phyloP scores from a whole-genome alignment of 2,329 filamentous ascomycete genomes.

The Colletotrichum spinosum region DNA sequence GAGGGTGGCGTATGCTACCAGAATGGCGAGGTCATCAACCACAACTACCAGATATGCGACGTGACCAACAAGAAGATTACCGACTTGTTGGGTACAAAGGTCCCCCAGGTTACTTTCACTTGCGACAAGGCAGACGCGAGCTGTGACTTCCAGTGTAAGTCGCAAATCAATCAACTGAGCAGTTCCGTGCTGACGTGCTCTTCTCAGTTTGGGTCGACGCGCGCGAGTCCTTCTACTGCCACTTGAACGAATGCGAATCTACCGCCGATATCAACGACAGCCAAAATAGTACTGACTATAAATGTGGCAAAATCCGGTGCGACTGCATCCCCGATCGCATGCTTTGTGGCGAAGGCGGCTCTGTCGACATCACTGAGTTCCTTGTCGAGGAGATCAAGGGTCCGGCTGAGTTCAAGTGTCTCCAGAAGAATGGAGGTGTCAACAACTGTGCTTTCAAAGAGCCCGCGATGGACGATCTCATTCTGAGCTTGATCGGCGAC shows the following conservation, averaged over 20 bases:
- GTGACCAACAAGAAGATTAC: slow-evolving; percentile 97
- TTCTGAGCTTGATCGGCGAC: slow-evolving; percentile 90
- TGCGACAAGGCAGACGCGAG: slow-evolving; percentile 80
- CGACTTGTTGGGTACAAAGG: slow-evolving; percentile 83
- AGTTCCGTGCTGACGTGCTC: slow-evolving; percentile 12
- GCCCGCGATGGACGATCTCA: slow-evolving; percentile 91
- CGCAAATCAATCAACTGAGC: neutral
- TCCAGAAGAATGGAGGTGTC: slow-evolving; percentile 70
- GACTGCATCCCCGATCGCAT: slow-evolving; percentile 91
- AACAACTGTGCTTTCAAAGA: slow-evolving; percentile 87
- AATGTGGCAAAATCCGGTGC: slow-evolving; percentile 87
- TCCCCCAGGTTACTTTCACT: slow-evolving; percentile 94
- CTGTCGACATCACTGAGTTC: slow-evolving; percentile 93
- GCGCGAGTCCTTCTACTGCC: slow-evolving; percentile 95
- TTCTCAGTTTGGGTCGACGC: slow-evolving; percentile 92
- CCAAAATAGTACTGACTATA: slow-evolving; percentile 86
- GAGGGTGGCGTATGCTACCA: slow-evolving; percentile 92
- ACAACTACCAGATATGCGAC: slow-evolving; percentile 98
- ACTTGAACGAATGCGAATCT: slow-evolving; percentile 83
- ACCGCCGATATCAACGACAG: slow-evolving; percentile 74
- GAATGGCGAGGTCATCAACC: slow-evolving; percentile 88
- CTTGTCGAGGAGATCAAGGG: slow-evolving; percentile 85
- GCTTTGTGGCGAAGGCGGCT: slow-evolving; percentile 92
- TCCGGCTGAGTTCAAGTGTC: slow-evolving; percentile 85
- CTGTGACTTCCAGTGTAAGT: slow-evolving; percentile 94